Evolutionary conservation across 768 basidiomycete genomes (phyloP), one percentile per base, ranked within the genome.

Genomic region (Russula compacta): DNA sequence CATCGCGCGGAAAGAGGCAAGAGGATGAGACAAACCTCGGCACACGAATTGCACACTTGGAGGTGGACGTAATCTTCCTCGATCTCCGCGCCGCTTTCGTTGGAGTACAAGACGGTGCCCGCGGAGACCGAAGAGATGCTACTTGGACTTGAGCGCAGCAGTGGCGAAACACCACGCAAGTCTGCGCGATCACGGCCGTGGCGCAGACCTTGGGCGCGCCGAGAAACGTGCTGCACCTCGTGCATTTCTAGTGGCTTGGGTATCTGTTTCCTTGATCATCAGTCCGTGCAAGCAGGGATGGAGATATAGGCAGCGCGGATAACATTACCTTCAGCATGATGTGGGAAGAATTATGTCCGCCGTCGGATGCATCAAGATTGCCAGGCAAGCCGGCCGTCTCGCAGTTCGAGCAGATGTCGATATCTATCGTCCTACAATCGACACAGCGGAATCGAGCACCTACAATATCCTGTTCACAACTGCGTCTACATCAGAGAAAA

Each of bases 371-470:
- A 61, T 91, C 86, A 10, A 92, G 73, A 60, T 89, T 91, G 6
- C 89, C 90, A 2, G 91, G 90, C 38, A 93, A 77, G 33, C 91
- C 91, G 32, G 86, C 89, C 11, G 87, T 86, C 71, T 93, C 91
- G 70, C 91, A 93, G 65, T 91, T 89, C 17, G 86, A 81, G 66
- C 92, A 93, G 38, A 93, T 92, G 67, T 93, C 90, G 43, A 87
- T 83, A 35, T 64, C 54, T 35, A 39, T 52, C 17, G 35, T 42
- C 43, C 42, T 46, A 70, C 95, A 98, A 21, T 91, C 84, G 10
- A 90, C 89, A 68, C 95, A 98, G 68, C 93, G 95, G 73, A 93
- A 97, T 4, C 91, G 82, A 15, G 93, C 91, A 17, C 95, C 95
- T 29, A 95, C 81, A 64, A 98, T 95, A 65, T 93, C 92, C 65